phyloP scores from a whole-genome alignment of 2,329 filamentous ascomycete genomes.

The Diaporthe longicolla region DNA sequence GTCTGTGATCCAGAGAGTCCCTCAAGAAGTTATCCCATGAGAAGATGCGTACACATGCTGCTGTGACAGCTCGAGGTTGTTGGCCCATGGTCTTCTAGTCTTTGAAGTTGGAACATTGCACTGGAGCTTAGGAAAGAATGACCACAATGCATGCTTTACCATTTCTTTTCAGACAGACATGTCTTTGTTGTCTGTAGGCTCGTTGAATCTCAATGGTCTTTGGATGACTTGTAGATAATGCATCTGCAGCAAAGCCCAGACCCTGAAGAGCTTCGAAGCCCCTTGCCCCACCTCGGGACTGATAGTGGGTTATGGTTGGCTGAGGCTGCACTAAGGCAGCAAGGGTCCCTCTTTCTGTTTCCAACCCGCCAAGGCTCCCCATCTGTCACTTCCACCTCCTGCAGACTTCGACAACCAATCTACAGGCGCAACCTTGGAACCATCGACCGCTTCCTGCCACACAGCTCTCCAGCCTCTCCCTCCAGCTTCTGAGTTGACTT shows the following conservation, averaged over 20 bases:
- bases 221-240: background rate
- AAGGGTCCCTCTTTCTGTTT: conserved; percentile 39
- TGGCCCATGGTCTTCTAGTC: background rate
- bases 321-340: background rate
- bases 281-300: conserved; percentile 2
- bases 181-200: background rate
- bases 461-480: conserved; percentile 2
- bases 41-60: background rate
- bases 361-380: background rate
- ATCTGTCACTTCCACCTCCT: conserved; percentile 33
- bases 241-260: background rate
- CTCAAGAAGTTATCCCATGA: background rate
- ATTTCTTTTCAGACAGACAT: background rate
- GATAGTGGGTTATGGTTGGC: background rate
- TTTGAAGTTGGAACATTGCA: background rate
- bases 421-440: conserved; percentile 28
- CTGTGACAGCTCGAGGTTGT: background rate
- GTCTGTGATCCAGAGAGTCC: too few relatives aligned
- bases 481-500: background rate
- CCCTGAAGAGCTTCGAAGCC: background rate
- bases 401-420: conserved; percentile 22
- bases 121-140: background rate
- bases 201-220: too few relatives aligned
- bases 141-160: background rate
- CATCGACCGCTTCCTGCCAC: background rate